Base-by-base conservation (phyloP, 2,329 filamentous ascomycete genomes). In the Rhexocercosporidium sp. region DNA sequence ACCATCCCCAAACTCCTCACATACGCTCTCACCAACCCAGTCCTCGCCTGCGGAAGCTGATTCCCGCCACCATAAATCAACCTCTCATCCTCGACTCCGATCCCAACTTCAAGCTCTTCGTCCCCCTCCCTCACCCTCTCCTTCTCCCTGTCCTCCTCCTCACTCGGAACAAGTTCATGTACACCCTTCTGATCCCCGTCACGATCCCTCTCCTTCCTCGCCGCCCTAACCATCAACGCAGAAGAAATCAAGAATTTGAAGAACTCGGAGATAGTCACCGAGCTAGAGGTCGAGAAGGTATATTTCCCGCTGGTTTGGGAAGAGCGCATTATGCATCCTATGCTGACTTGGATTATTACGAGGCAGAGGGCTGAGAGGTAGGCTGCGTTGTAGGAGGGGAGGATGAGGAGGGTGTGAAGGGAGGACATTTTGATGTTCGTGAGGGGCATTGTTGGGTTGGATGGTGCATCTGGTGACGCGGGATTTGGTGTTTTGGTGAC, bases 301-400 rank as follows among this genome's bases (percentile, higher is more conserved):
- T 67, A 67, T 20, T 72, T 69, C 1, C 75, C 73, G 37, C 66
- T 68, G 0, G 69, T 72, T 65, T 78, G 77, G 1, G 77, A 68
- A 51, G 73, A 60, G 67, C 78, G 77, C 71, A 78, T 73, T 20
- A 80, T 74, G 47, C 79, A 75, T 49, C 74, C 75, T n/a, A 79
- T 76, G 53, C 77, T 75, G 60, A 78, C 78, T 67, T 78, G 75
- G 54, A 80, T 78, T 11, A 73, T 73, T 22, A 79, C 75, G 14
- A 79, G 71, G 20, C 75, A 75, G 25, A 79, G 71, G 8, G 77
- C 76, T 16, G 78, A 77, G 14, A 71, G 71, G 61, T 69, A 69
- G 11, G 68, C 66, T 27, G 68, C 56, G 34, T 56, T 66, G 29
- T 54, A 59, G 14, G 54, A 22, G 39, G 37, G 59, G 7, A 20